Evolutionary conservation across 179 eudicot species (phyloP), one percentile per base, ranked within the genome.

Genomic region (Heliamphora pulchella): DNA sequence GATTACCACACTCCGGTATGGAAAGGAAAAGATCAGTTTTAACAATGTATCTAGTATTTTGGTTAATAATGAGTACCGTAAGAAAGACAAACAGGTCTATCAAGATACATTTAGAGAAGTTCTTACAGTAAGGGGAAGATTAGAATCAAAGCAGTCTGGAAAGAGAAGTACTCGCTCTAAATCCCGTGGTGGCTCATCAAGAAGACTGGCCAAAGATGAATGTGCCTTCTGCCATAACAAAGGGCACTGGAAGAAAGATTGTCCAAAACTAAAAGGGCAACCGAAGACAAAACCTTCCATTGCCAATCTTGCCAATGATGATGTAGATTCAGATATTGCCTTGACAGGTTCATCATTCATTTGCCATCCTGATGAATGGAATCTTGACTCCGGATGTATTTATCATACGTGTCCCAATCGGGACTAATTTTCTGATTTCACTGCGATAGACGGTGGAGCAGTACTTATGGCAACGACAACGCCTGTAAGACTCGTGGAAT

Each of bases 161-260:
- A 46, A 47, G 22, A 70, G 8, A 46, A 9, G 31, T 22, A 20
- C 69, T 4, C 7, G 7, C 43, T 69, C 53, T 15, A 70, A 0
- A 8, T 70, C 39, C 0, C 46, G 74, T 14, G 4, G 18, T 17
- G 47, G 20, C 17, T 14, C 55, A 44, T 39, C 0, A 2, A 5
- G 43, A 4, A 67, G 41, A 67, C 4, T 67, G 10, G 50, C 50
- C 20, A 3, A 3, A 50, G 74, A 70, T 70, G 74, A 70, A 43
- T 70, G 31, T 70, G 13, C 74, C 3, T 7, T 44, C 15, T 70
- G 39, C 17, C 54, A 47, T 2, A 43, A 47, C 0, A 70, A 70
- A 8, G 74, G 54, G 22, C 74, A 70, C n/a, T 5, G 54, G 74
- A 70, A 70, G n/a, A 47, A n/a, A n/a, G 55, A 70, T 3, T 70